Base-by-base conservation (phyloP, 2,329 filamentous ascomycete species). In the Colletotrichum costaricense region DNA sequence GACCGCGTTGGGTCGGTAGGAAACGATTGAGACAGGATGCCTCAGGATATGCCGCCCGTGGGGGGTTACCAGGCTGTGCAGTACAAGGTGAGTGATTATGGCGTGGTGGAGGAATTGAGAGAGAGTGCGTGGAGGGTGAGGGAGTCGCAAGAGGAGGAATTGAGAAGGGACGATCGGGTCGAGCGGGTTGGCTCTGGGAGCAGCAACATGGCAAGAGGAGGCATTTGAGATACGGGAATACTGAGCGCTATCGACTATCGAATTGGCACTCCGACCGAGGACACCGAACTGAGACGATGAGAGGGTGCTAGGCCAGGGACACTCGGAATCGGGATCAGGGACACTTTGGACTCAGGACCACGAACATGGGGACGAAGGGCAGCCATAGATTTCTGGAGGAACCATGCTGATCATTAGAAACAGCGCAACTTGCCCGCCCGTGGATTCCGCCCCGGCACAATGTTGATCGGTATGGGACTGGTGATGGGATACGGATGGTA, bases 61-160 rank as follows among this genome's bases (percentile, higher is more conserved):
- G 97, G 96, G 88, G 97, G 97, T 89, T 99, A 99, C 86, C 93
- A 92, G 84, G 93, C 96, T 84, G 93, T 99, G 77, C 97, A 99
- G 87, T 99, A 98, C 89, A 97, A 97, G 92, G 94, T 95, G 84
- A 81, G 88, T 86, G 74, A 4, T n/a, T 52, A 4, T 35, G 46
- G 33, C 12, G 19, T 11, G 26, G 42, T 5, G 8, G n/a, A 11
- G 30, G 3, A 5, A 1, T 4, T 22, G 42, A n/a, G 42, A 7
- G 42, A 16, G 60, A 16, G 38, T 26, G 26, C 12, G 7, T 28
- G 35, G 33, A 63, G 22, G 35, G n/a, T 12, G 14, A 3, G 16
- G 19, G 8, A 22, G 11, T 7, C 33, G 60, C 35, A 9, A 5
- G 16, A 55, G 14, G 38, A 28, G 12, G 12, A 5, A 16, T 11